Evolutionary conservation across 139 green algal species (phyloP), one percentile per base, ranked within the genome.

Genomic region (Trebouxia sp.): DNA sequence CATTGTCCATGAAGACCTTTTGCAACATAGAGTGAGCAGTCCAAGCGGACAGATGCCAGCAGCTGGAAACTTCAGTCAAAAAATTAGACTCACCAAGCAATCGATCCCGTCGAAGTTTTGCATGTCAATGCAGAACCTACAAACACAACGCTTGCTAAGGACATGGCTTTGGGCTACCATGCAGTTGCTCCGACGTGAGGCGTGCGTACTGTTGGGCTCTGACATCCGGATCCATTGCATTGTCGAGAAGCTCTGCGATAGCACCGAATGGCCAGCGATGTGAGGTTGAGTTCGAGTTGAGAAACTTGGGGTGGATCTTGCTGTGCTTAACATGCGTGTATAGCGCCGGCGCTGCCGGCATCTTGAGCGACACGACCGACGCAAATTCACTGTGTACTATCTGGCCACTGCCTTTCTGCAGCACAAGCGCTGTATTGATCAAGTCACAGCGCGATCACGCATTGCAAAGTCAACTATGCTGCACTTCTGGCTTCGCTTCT

Each of bases 251-350:
- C 12, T 72, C 62, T 26, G 62, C 62, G 32, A 72, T 72, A 7
- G 62, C 62, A 15, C 62, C 62, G 12, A 72, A 72, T 12, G 62
- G 62, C 62, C 62, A 72, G 42, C 62, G 37, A 26, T 72, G 62
- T 10, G 62, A 72, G 12, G 62, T 72, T 5, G 62, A 72, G 32
- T 72, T 72, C 8, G 62, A 72, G 6, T 72, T 72, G 32, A 72
- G 62, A 72, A 72, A 72, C 62, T 72, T 72, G 32, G 62, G 62
- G 28, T 72, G 62, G 7, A 72, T 72, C 62, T 72, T 72, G 62
- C 62, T 72, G 35, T 72, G 62, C 35, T 72, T 72, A 17, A 72
- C 62, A 37, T n/a, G 42, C 20, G 62, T 45, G 35, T 72, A 72
- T 5, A 35, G 26, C 6, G 62, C 35, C 62, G 32, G 0, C 20